phyloP scores from a whole-genome alignment of 176 grass and related monocot species.

The Ensete glaucum region DNA sequence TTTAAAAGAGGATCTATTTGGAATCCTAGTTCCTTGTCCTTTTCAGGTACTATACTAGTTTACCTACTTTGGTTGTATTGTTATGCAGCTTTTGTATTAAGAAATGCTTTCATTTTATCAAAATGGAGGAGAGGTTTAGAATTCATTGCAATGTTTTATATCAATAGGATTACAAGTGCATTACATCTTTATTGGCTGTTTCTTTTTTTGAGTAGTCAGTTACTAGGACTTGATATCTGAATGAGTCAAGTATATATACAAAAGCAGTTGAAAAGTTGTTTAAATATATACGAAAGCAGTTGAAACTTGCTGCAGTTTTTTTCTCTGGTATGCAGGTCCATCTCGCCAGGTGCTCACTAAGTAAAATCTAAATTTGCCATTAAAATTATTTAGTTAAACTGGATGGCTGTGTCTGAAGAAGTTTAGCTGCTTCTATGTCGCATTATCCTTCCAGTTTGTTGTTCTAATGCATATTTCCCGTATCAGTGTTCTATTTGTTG shows the following conservation, averaged over 20 bases:
- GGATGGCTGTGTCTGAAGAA: too few relatives aligned
- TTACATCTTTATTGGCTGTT: not conserved
- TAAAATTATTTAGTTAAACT: too few relatives aligned
- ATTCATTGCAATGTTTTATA: not conserved
- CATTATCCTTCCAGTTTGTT: too few relatives aligned
- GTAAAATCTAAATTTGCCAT: too few relatives aligned
- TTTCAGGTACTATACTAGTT: constrained; percentile 43
- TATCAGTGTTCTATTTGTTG: too few relatives aligned
- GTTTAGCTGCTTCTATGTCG: too few relatives aligned
- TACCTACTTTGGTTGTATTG: not conserved
- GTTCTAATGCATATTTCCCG: too few relatives aligned
- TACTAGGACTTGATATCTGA: not conserved
- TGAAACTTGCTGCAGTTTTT: too few relatives aligned
- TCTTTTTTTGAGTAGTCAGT: not conserved
- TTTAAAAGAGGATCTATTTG: constrained; percentile 64
- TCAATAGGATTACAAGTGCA: not conserved
- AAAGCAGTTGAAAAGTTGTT: too few relatives aligned
- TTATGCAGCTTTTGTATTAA: not conserved
- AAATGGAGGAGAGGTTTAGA: not conserved
- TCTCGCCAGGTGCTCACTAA: too few relatives aligned
- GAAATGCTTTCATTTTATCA: not conserved
- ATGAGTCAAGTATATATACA: not conserved
- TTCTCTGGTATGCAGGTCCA: too few relatives aligned
- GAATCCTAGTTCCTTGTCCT: constrained; percentile 50
- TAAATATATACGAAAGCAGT: too few relatives aligned